phyloP scores from a whole-genome alignment of 805 yeast genomes.

The Lachancea fermentati region DNA sequence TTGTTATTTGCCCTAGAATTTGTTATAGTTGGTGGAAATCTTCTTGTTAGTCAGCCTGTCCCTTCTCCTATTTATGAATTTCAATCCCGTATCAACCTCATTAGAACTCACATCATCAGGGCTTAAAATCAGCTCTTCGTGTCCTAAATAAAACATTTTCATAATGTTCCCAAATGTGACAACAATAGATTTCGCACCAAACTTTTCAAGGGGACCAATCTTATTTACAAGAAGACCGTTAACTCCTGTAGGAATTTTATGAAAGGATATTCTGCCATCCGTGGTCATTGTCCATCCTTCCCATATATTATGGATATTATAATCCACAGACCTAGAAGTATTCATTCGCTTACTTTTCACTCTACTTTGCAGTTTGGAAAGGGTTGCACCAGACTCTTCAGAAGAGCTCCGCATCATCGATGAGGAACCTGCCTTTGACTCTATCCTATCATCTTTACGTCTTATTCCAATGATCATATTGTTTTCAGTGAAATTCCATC shows the following conservation, averaged over 20 bases:
- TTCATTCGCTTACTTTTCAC: conserved; percentile 7
- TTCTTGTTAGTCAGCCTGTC: conserved; percentile 26
- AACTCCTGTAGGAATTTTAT: conserved; percentile 49
- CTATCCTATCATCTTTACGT: conserved; percentile 32
- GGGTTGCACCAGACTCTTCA: conserved; percentile 23
- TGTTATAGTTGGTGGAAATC: conserved; percentile 12
- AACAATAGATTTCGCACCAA: conserved; percentile 73
- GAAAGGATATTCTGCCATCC: conserved; percentile 56
- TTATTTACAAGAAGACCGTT: conserved; percentile 46
- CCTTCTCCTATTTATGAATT: conserved; percentile 48
- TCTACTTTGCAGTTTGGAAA: conserved; percentile 10
- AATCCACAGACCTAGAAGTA: conserved; percentile 18
- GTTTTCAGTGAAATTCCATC: conserved; percentile 75
- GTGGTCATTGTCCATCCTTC: conserved; percentile 76
- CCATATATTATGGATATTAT: conserved; percentile 48
- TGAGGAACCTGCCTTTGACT: background rate
- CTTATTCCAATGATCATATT: conserved; percentile 69
- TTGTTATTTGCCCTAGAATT: background rate
- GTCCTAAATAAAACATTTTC: conserved; percentile 70
- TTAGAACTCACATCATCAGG: conserved; percentile 41
- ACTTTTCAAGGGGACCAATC: conserved; percentile 58
- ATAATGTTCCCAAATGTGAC: conserved; percentile 69
- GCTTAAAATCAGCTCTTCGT: conserved; percentile 61
- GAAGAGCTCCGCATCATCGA: conserved; percentile 8
- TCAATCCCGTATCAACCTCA: conserved; percentile 42